Conservation (phyloP, 1,284 basidiomycete genomes). For the Boletellus dicymbophilus region DNA sequence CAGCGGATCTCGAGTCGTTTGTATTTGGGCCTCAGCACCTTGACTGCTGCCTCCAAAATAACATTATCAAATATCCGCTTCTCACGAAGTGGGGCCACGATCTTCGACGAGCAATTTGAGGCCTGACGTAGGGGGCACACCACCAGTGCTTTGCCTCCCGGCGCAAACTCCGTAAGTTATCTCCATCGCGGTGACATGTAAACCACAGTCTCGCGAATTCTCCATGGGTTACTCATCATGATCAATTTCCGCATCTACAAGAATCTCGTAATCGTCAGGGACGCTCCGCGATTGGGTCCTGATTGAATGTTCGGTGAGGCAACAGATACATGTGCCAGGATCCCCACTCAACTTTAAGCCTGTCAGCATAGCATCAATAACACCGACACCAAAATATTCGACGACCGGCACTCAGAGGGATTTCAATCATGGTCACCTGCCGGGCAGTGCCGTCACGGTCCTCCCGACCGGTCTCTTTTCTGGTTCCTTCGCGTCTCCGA, state of each 20-base stretch:
- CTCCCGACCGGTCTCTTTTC: conserved; percentile 10
- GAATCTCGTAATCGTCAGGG: conserved; percentile 27
- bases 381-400: conserved; percentile 25
- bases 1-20: conserved; percentile 25
- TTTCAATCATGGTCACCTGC: conserved; percentile 18
- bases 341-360: conserved; percentile 24
- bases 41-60: conserved; percentile 14
- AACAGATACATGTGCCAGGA: conserved; percentile 19
- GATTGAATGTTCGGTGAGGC: conserved; percentile 25
- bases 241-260: conserved; percentile 20
- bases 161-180: conserved; percentile 15
- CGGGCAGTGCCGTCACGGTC: conserved; percentile 28
- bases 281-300: conserved; percentile 18
- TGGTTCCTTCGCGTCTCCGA: conserved; percentile 15
- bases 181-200: conserved; percentile 14
- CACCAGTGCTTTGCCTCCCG: conserved; percentile 9
- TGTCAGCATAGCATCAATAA: conserved; percentile 23
- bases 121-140: conserved; percentile 4
- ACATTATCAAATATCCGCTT: conserved; percentile 20
- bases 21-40: conserved; percentile 25
- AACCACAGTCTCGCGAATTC: conserved; percentile 19
- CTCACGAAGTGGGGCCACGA: conserved; percentile 12
- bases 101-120: conserved; percentile 6
- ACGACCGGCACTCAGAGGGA: conserved; percentile 12
- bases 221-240: conserved; percentile 23